Evolutionary conservation across 2,329 filamentous ascomycete genomes (phyloP), one percentile per base, ranked within the genome.

Genomic region (Clarireedia paspali): DNA sequence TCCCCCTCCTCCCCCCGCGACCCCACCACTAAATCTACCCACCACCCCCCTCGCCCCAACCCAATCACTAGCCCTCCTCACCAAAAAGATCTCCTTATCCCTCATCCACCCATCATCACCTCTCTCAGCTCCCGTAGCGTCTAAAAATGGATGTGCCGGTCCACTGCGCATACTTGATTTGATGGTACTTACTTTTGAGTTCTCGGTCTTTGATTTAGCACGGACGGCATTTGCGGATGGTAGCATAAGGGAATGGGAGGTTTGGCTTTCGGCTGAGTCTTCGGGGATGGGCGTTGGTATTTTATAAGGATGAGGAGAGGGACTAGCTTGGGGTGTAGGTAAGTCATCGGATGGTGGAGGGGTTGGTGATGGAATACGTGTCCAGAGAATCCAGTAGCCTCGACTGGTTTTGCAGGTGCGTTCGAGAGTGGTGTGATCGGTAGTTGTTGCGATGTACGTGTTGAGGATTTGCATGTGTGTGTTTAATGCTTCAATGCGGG

Each of bases 381-480:
- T 83, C 84, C 84, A 87, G 26, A 86, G 82, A 30, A 87, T 75
- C 84, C 84, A 87, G 82, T 83, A 87, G 1, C 83, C 84, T 36
- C 83, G 77, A 47, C 74, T 81, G 4, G 84, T 87, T 73, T 87
- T 85, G 63, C 78, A 81, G 1, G 82, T 86, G 20, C 81, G 75
- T 67, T 87, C 84, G 3, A 80, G 67, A 58, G 81, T 78, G 4
- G 70, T 69, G 15, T 63, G 60, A 38, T 74, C 68, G 2, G 66
- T 68, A 5, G 75, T 72, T 7, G 73, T 68, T 12, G 73, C 67
- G 17, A 72, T 70, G 61, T 81, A 78, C 7, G 81, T 76, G 62
- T 79, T 80, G 27, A 88, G 74, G 10, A 87, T 75, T 62, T 87
- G 82, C 56, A 78, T 77, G 63, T 87, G 83, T 1, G 83, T 85